Percentiles rank a stretch among this genome's conserved stretches.
These are phyloP conservation scores for Solanum pinnatisectum DNA, from an alignment of 257 asterid species.

Conservation along the genomic window DNA sequence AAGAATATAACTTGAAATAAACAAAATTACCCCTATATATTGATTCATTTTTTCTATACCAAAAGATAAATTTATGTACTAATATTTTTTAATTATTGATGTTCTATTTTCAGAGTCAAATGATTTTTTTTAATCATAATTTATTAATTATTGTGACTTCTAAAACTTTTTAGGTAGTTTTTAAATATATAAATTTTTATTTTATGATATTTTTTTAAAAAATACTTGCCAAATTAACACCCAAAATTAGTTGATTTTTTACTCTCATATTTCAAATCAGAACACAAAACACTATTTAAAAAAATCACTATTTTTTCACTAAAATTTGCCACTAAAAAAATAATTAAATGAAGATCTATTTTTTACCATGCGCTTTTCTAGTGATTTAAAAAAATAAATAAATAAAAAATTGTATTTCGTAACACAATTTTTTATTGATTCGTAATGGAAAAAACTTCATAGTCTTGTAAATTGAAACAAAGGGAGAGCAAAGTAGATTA, in stretches of 20 bases:
- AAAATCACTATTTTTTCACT: no score
- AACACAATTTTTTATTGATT: no score
- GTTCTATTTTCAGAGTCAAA: no score
- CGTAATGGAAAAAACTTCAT: not conserved
- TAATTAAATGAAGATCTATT: not conserved
- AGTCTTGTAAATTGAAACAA: not conserved
- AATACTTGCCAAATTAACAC: not conserved
- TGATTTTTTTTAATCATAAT: no score
- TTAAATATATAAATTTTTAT: not conserved
- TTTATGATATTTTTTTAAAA: rapidly evolving
- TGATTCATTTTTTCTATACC: not conserved
- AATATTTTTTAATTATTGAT: not conserved
- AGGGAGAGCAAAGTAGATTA: not conserved
- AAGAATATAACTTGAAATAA: not conserved
- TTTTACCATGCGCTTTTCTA: not conserved
- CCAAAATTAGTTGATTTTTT: not conserved
- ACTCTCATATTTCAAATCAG: not conserved
- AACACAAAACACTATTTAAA: not conserved
- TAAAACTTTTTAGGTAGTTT: not conserved
- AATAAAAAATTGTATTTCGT: not conserved
- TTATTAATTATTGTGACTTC: not conserved
- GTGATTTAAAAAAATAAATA: not conserved
- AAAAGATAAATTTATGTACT: not conserved
- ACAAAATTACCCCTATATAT: not conserved
- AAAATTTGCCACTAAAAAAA: not conserved